Base-by-base conservation (phyloP, 306 rosid genomes). In the Lathyrus oleraceus region DNA sequence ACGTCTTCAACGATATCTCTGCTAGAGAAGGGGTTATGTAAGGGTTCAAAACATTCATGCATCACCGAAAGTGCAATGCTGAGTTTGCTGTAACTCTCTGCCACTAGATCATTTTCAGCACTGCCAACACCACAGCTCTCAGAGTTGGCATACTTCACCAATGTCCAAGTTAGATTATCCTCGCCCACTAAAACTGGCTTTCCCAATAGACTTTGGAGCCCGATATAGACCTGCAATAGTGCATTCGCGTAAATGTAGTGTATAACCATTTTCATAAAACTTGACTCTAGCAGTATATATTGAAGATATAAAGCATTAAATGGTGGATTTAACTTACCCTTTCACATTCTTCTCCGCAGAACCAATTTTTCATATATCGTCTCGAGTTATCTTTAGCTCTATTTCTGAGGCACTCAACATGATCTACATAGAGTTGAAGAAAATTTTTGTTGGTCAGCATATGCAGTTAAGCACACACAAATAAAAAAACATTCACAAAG, bases 21-120 rank as follows among this genome's bases (percentile, higher is more conserved):
- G 11, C 36, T 21, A 0, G 98, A 79, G 49, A 57, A 71, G 66
- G 85, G 76, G 63, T 87, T 96, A 77, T 79, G 44, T 19, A 90
- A 76, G 6, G 97, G 94, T 81, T 87, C 87, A 53, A 94, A 94
- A 73, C 96, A 88, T 71, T 88, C 97, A 25, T 90, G 97, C 87
- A 94, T 87, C 82, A 94, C 88, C 2, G 76, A 81, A 72, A 94
- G 89, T 23, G 97, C 96, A 66, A 90, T 85, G 80, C 72, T 85
- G 44, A 94, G 96, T 79, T 81, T 87, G 89, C 88, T 79, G 71
- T 84, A 72, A 77, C 44, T 76, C 81, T 90, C 96, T 1, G 81
- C 80, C 53, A 64, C 20, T 57, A 42, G 79, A 54, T 78, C 82
- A 10, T 58, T 40, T 43, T 74, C 70, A 66, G 61, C 21, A 67